A percentile compares a stretch with the other conserved stretches of the same genome.
phyloP scores from a whole-genome alignment of 108 stramenopile species.

The Fistulifera solaris region DNA sequence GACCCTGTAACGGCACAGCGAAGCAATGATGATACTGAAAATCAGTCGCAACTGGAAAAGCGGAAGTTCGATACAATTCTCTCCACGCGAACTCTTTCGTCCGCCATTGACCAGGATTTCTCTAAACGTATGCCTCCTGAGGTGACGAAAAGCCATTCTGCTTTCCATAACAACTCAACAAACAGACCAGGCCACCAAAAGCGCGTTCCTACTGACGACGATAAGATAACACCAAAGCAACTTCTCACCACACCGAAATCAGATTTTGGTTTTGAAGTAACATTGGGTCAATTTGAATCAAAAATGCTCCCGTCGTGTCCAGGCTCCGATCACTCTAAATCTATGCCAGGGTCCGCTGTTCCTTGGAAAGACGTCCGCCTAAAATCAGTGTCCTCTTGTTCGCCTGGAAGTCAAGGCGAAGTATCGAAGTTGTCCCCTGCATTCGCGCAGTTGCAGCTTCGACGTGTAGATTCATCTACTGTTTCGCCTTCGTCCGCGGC shows the following conservation, averaged over 20 bases:
- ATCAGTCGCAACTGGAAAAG: neutral
- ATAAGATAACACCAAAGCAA: too few relatives aligned
- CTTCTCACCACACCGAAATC: too few relatives aligned
- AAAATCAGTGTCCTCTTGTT: neutral
- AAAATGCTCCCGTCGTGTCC: neutral
- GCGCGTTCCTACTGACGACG: too few relatives aligned
- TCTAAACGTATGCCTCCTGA: neutral
- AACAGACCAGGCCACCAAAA: too few relatives aligned
- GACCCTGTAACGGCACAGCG: neutral
- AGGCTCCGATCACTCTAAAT: neutral
- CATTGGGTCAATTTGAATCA: slow-evolving; percentile 4
- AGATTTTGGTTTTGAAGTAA: neutral
- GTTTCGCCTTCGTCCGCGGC: too few relatives aligned
- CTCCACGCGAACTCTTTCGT: neutral
- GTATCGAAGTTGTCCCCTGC: neutral
- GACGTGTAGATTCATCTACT: neutral
- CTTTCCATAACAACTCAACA: too few relatives aligned
- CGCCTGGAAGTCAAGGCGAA: neutral
- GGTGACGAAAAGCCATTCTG: too few relatives aligned
- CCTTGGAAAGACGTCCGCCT: neutral
- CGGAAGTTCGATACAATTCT: neutral
- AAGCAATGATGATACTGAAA: neutral
- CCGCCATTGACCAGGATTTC: neutral
- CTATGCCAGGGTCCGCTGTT: neutral
- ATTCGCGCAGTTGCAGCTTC: neutral